Base-by-base conservation (phyloP, 257 asterid species). In the Hygrophila difformis region DNA sequence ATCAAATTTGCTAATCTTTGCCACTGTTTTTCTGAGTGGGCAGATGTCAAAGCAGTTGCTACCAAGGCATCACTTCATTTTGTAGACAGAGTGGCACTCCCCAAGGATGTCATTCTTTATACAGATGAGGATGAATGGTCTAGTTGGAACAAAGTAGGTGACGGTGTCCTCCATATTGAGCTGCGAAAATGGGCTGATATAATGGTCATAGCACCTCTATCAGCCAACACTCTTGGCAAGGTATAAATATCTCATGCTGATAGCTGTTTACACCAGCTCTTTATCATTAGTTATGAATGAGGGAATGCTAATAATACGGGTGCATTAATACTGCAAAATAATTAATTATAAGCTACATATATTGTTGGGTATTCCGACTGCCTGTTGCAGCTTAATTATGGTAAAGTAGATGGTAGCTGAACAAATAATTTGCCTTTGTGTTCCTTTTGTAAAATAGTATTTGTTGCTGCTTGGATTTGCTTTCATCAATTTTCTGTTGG, bases 151-250 rank as follows among this genome's bases (percentile, higher is more conserved):
- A 73, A 57, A 41, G 51, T 76, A 4, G 85, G 85, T 13, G 91
- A 79, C 50, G 18, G 47, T 33, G 91, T 79, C 45, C 62, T 76
- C 8, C 85, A 79, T 51, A 76, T 76, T 59, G 91, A 79, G 57
- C 79, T 79, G 26, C 66, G 79, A 5, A 55, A 60, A 52, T 79
- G 85, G 85, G 82, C 79, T 47, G 91, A 79, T 52, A 60, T 73
- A 14, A 76, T 76, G 85, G 68, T 79, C 55, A 79, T 79, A 55
- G 85, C 91, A 14, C 91, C 85, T 56, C 57, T 79, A 52, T 79
- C 91, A n/a, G 85, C 91, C 23, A 76, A 79, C 69, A 79, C 91
- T 20, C 91, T 79, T 60, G 85, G 65, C 57, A 78, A 78, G 88
- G 84, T 78, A 55, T 45, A 14, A 11, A 45, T 11, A 44, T 3